Conservation (phyloP, 2,329 filamentous ascomycete species). For the Daldinia sp. region DNA sequence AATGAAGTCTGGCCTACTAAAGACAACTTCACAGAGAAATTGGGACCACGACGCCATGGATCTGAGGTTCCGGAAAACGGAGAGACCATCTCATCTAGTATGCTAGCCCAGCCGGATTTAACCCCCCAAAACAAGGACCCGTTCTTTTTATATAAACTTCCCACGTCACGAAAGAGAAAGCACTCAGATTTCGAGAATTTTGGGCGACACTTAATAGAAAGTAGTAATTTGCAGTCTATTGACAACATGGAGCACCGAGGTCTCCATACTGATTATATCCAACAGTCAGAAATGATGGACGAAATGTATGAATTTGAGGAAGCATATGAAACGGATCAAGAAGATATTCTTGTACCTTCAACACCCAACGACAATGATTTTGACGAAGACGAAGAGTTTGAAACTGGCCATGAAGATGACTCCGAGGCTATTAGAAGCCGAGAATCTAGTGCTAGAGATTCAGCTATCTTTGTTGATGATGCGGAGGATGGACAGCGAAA, state of each 20-base stretch:
- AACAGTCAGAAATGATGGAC: not conserved
- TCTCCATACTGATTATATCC: not conserved
- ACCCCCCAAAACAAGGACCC: not conserved
- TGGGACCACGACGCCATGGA: slow-evolving; percentile 10
- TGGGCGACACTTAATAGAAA: slow-evolving; percentile 17
- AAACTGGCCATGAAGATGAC: not conserved
- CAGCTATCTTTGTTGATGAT: not conserved
- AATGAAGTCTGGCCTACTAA: slow-evolving; percentile 45
- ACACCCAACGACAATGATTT: not conserved
- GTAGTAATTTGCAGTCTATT: not conserved
- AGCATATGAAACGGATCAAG: slow-evolving; percentile 10
- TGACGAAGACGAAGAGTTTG: slow-evolving; percentile 9
- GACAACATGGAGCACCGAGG: not conserved
- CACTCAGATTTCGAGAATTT: slow-evolving; percentile 40
- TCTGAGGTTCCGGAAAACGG: not conserved
- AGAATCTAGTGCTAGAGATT: slow-evolving; percentile 5
- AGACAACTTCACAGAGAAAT: slow-evolving; percentile 41
- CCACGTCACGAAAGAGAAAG: slow-evolving; percentile 23
- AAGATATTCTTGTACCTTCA: not conserved
- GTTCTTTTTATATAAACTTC: not conserved
- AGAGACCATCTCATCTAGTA: slow-evolving; percentile 2
- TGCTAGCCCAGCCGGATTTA: not conserved
- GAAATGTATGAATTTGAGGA: not conserved
- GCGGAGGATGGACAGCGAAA: not conserved
- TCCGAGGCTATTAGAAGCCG: not conserved